Evolutionary conservation across 257 asterid species (phyloP), one percentile per base, ranked within the genome.

Genomic region (Capsicum pubescens): DNA sequence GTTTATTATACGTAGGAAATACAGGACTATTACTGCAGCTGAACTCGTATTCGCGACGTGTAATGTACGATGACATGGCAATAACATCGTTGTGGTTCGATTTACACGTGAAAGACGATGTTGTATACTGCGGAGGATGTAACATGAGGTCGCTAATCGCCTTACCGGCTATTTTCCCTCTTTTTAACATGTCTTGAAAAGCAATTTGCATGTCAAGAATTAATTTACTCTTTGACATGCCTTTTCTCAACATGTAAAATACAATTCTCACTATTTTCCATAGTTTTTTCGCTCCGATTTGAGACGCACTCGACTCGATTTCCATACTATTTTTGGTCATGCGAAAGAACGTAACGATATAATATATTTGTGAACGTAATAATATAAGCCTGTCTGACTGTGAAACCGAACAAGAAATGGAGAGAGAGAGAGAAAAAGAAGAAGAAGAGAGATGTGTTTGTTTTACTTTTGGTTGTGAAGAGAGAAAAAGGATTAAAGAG

Each of bases 21-120:
- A 63, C 86, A 2, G 90, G 89, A 67, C 85, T 83, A 56, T 88
- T 90, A 68, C 90, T 88, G 84, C 92, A 88, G 83, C 90, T 90
- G 86, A 90, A 90, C 68, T 90, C 92, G 69, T 90, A 90, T 9
- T 90, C 88, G 0, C 90, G 88, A 19, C 70, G 90, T 9, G 83
- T 58, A 17, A 86, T 69, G 15, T 85, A 83, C 42, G 90, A 87
- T 50, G 90, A 87, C 84, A 83, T 58, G 36, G 44, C 44, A 39
- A 61, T 46, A 58, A 85, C 82, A 2, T 57, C 76, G 81, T 88
- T 87, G 72, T 82, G 59, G 21, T 63, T 63, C 0, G 90, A 87
- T 50, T 84, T 79, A 39, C 92, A 88, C 7, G 87, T 76, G 70
- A 88, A 71, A 36, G 89, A 76, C 17, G 83, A 10, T 36, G 83